Evolutionary conservation across 75 land plant species (phyloP).

Genomic region (Pinus taeda): DNA sequence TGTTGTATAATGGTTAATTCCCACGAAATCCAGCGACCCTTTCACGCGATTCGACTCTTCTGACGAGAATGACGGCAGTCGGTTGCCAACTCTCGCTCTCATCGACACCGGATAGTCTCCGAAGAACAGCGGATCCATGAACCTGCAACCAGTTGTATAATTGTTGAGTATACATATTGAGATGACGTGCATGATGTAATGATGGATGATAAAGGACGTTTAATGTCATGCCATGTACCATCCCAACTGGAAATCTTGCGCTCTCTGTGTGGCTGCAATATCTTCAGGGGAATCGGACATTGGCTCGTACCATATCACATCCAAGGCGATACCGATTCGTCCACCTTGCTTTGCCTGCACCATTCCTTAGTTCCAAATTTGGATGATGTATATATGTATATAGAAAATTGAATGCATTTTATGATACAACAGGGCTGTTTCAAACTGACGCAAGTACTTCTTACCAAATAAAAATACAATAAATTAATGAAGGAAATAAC

Average conservation of each 20-base stretch:
- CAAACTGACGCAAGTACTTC: too few relatives aligned
- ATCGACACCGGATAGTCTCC: conserved; percentile 70
- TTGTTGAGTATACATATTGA: not conserved
- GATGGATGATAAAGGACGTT: not conserved
- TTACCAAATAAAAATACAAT: too few relatives aligned
- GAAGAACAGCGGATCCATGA: conserved; percentile 64
- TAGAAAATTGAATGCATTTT: too few relatives aligned
- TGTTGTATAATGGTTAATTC: conserved; percentile 76
- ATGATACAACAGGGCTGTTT: too few relatives aligned
- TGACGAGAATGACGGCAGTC: conserved; percentile 53
- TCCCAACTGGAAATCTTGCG: conserved; percentile 23
- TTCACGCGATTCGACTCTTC: conserved; percentile 35
- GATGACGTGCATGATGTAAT: not conserved
- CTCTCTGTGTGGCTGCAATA: conserved; percentile 43
- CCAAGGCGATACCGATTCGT: conserved; percentile 52
- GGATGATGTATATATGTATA: too few relatives aligned
- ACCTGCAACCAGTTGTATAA: conserved; percentile 22
- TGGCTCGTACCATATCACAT: conserved; percentile 58
- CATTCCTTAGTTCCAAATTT: too few relatives aligned
- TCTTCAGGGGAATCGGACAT: conserved; percentile 32
- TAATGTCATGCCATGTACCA: conserved; percentile 20
- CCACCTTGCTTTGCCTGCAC: conserved; percentile 42
- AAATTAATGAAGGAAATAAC: too few relatives aligned
- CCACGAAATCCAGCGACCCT: conserved; percentile 73
- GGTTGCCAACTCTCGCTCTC: conserved; percentile 48